Evolutionary conservation across 2,329 filamentous ascomycete species (phyloP), one percentile per base, ranked within the genome.

Genomic region (Penicillium sp.): DNA sequence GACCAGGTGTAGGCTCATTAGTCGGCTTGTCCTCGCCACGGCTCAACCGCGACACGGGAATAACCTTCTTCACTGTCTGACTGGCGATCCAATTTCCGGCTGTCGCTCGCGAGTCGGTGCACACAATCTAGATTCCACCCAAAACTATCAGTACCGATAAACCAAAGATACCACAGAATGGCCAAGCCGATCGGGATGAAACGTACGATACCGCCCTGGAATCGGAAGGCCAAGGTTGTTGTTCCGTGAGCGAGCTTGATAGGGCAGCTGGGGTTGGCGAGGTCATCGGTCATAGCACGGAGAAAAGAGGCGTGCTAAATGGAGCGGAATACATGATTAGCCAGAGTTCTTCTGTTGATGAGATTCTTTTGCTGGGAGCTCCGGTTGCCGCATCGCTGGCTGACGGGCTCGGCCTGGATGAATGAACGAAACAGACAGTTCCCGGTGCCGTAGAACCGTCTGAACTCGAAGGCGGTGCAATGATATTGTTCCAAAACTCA

Each of bases 201-300:
- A 64, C 72, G 62, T 76, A 76, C 73, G 80, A 99, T 98, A 74
- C 95, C 95, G 71, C 93, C 93, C 81, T 98, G 88, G 85, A 98
- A 99, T 75, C 93, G 88, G 85, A 99, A 99, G 62, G 93, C 93
- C 61, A 99, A 88, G 52, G 95, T 99, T 58, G 95, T 99, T 61
- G 95, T 99, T 74, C 95, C 95, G 86, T 99, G 95, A 63, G 95
- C 95, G 71, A 99, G 93, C 85, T 99, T 99, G 85, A 99, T 99
- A 68, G 95, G 95, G 79, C 93, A 97, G 79, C 90, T 87, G 59
- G 95, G 92, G 83, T 99, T 99, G 70, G 92, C 88, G 78, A 93
- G 88, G 85, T 99, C 95, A 82, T 99, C 95, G 67, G 95, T 98
- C 78, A 92, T 92, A 68, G 95, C 91, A 75, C 95, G 93, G 72